These are phyloP conservation scores for Colletotrichum sidae DNA, from an alignment of 2,329 filamentous ascomycete genomes.

Conservation along the genomic window DNA sequence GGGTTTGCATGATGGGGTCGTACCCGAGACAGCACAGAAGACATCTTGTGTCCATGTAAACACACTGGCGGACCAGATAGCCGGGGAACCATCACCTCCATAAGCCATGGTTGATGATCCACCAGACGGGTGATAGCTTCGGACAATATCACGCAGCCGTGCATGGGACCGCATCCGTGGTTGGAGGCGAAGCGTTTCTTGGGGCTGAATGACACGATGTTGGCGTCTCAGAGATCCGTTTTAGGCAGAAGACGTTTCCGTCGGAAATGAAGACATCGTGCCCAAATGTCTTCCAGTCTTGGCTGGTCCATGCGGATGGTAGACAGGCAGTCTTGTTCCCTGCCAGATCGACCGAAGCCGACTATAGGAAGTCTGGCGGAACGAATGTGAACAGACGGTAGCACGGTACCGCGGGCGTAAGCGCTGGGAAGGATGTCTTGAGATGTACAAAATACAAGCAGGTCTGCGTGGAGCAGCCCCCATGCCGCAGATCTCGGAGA, in stretches of 20 bases:
- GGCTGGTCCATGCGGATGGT: conserved; percentile 19
- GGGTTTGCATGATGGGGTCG: too few relatives aligned
- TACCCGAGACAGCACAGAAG: too few relatives aligned
- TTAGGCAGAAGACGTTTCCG: conserved; percentile 23
- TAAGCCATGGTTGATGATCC: conserved; percentile 15
- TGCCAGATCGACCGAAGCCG: conserved; percentile 1
- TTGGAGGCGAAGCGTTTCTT: neutral
- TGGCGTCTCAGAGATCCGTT: conserved; percentile 23
- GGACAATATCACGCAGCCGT: conserved; percentile 1
- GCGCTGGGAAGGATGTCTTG: neutral
- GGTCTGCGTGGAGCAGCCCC: conserved; percentile 19
- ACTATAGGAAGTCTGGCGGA: conserved; percentile 10
- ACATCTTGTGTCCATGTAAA: too few relatives aligned
- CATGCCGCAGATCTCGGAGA: conserved; percentile 34
- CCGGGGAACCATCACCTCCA: conserved; percentile 1
- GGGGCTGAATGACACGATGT: conserved; percentile 21
- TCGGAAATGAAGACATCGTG: conserved; percentile 30
- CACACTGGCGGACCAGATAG: neutral
- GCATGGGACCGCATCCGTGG: conserved; percentile 2
- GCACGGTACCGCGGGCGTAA: conserved; percentile 4
- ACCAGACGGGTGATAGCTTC: conserved; percentile 1
- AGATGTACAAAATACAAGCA: neutral
- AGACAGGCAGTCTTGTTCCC: conserved; percentile 2
- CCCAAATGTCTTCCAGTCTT: conserved; percentile 7
- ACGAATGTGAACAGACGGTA: conserved; percentile 9